Conservation (phyloP, 208 protist species). For the Leishmania arabica region DNA sequence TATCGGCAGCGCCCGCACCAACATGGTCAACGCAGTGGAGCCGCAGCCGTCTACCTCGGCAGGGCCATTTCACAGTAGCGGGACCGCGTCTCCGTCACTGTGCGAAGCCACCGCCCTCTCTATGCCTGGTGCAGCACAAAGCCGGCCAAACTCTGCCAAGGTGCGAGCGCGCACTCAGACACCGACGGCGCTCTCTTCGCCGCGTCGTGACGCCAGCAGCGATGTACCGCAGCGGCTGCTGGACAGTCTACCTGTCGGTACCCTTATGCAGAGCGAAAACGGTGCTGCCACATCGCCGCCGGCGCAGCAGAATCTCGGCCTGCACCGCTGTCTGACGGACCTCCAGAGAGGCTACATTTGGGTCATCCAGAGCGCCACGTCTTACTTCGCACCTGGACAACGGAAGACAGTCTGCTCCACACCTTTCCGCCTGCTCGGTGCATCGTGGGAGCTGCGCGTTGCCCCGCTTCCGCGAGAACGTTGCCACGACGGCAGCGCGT, state of each 20-base stretch:
- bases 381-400: conserved; percentile 61
- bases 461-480: conserved; percentile 26
- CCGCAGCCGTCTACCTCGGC: background rate
- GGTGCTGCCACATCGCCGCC: background rate
- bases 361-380: conserved; percentile 51
- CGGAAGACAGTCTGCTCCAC: conserved; percentile 61
- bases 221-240: conserved; percentile 1
- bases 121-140: background rate
- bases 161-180: conserved; percentile 6
- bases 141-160: conserved; percentile 2
- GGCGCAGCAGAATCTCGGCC: conserved; percentile 10
- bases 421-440: conserved; percentile 52
- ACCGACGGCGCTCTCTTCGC: background rate
- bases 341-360: conserved; percentile 72
- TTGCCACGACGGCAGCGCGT: background rate
- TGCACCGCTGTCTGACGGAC: conserved; percentile 58
- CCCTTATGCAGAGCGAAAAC: background rate
- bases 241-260: conserved; percentile 3
- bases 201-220: background rate
- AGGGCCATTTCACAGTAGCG: background rate
- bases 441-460: conserved; percentile 74
- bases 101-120: background rate
- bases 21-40: background rate
- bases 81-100: background rate
- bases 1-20: conserved; percentile 17